Conservation (phyloP, 257 asterid genomes). For the Lycium ferocissimum region DNA sequence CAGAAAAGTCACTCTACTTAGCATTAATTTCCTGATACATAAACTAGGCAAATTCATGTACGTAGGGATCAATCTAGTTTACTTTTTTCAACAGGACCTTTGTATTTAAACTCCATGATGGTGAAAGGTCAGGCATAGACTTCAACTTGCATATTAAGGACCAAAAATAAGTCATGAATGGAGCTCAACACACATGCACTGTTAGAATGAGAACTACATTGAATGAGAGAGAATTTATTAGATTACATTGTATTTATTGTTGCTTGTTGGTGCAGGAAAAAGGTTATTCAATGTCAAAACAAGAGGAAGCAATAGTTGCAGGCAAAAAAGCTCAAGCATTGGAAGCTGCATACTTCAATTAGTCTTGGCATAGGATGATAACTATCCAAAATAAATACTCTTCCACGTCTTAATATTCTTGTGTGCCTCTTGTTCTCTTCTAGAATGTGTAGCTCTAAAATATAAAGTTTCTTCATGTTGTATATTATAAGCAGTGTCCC, state of each 20-base stretch:
- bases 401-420: not conserved
- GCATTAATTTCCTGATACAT: no score
- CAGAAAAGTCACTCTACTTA: not conserved
- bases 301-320: constrained; percentile 58
- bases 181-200: not conserved
- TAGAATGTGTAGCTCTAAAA: not conserved
- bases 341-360: constrained; percentile 63
- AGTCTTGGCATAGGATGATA: constrained; percentile 25
- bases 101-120: not conserved
- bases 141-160: not conserved
- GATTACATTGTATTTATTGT: not conserved
- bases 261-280: constrained; percentile 60
- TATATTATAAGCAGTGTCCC: constrained; percentile 23
- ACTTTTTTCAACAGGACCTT: not conserved
- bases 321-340: constrained; percentile 64
- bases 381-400: constrained; percentile 11
- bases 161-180: not conserved
- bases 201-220: not conserved
- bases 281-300: constrained; percentile 54
- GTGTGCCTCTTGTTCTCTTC: not conserved
- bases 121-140: not conserved
- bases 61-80: no score
- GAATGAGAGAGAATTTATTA: not conserved
- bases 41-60: no score
- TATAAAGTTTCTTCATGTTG: not conserved